phyloP scores from a whole-genome alignment of 768 basidiomycete species.

The Pilatotrama ljubarskyi region DNA sequence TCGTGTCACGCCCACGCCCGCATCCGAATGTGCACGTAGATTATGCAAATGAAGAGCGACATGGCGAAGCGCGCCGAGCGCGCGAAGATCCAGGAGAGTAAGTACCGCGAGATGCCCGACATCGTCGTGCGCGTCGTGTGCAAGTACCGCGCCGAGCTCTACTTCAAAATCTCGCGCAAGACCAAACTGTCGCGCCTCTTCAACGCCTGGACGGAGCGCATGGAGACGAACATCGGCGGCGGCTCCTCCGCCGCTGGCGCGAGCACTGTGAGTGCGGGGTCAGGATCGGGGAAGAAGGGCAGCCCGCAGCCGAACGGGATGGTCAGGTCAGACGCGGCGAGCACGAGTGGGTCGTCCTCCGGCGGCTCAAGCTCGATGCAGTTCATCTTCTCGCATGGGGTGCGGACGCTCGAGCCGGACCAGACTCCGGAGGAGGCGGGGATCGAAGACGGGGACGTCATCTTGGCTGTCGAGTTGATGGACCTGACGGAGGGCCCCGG shows the following conservation, averaged over 20 bases:
- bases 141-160: slow-evolving; percentile 86
- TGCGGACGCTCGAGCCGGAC: slow-evolving; percentile 74
- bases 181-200: slow-evolving; percentile 82
- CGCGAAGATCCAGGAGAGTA: slow-evolving; percentile 74
- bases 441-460: slow-evolving; percentile 88
- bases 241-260: slow-evolving; percentile 1
- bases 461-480: slow-evolving; percentile 88
- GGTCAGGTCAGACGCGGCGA: slow-evolving; percentile 48
- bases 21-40: slow-evolving; percentile 39
- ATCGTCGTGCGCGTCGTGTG: slow-evolving; percentile 88
- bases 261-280: slow-evolving; percentile 36
- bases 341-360: slow-evolving; percentile 20
- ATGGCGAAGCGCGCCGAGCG: slow-evolving; percentile 79
- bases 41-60: slow-evolving; percentile 79
- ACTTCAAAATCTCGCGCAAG: slow-evolving; percentile 92
- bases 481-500: slow-evolving; percentile 75
- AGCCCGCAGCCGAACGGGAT: slow-evolving; percentile 46
- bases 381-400: slow-evolving; percentile 85
- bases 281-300: slow-evolving; percentile 39
- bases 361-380: slow-evolving; percentile 52
- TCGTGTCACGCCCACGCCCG: neutral
- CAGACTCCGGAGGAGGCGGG: slow-evolving; percentile 85
- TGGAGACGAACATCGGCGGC: slow-evolving; percentile 50
- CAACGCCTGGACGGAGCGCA: slow-evolving; percentile 86
- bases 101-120: slow-evolving; percentile 85